Base-by-base conservation (phyloP, 208 protist genomes). In the Herpetomonas samuelpessoai region DNA sequence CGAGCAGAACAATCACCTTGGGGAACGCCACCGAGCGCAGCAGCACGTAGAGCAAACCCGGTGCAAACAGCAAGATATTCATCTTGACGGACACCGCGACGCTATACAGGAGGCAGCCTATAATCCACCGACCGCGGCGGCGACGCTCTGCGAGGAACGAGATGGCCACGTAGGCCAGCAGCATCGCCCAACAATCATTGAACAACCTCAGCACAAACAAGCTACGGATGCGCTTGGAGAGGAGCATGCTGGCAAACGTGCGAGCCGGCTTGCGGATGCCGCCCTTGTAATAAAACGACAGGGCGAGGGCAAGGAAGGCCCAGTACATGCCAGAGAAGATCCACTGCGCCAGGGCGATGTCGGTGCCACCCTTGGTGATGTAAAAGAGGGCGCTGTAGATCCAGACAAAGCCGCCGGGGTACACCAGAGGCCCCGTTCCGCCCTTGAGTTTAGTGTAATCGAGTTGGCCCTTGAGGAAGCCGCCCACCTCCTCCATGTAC, bases 21-120 rank as follows among this genome's bases (percentile, higher is more conserved):
- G 76, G 19, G 12, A 91, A 39, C 10, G 83, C 73, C 1, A 91
- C 45, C 7, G 68, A 60, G 41, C 69, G 61, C 44, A 83, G 64
- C 63, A 91, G 59, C 14, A 93, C 74, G 54, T 83, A 75, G 3
- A 93, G 56, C 14, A 99, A 66, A 6, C 79, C 93, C 6, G 97
- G 97, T 0, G 86, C 77, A 68, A 93, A 97, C 6, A 99, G 81
- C 7, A 99, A 63, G 25, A 96, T 70, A 68, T 97, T 98, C 96
- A 98, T 98, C 69, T 99, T 98, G 28, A 99, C 74, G 1, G 92
- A 97, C 18, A 98, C 81, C 10, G 91, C 91, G n/a, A 89, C 59
- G 57, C 76, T 88, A 61, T 74, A 92, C 27, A 90, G 56, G 7
- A 96, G 59, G 49, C 69, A 82, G 6, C 86, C 86, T 2, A 89